phyloP scores from a whole-genome alignment of 768 basidiomycete species.

The Rhizopogon rudus region DNA sequence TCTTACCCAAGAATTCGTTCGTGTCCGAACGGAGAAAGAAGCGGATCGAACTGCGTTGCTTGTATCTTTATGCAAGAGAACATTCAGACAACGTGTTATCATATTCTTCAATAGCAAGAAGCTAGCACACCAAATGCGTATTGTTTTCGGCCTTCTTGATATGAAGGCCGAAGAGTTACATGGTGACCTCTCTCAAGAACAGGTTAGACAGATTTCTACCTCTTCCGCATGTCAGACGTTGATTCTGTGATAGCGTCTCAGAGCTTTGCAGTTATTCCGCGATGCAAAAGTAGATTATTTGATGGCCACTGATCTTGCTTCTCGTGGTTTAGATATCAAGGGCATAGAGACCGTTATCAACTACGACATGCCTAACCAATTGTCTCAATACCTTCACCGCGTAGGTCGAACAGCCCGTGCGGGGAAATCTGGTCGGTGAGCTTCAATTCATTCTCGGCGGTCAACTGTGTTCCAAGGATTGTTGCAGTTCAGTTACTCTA shows the following conservation, averaged over 20 bases:
- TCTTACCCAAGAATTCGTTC: constrained; percentile 91
- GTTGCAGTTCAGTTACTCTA: constrained; percentile 79
- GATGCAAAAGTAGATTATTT: constrained; percentile 86
- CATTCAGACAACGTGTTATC: constrained; percentile 80
- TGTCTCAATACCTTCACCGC: constrained; percentile 93
- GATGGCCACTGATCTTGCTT: constrained; percentile 95
- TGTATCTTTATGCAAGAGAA: constrained; percentile 79
- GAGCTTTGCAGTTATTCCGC: constrained; percentile 81
- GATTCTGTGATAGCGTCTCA: constrained; percentile 58
- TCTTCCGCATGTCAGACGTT: constrained; percentile 1
- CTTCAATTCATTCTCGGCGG: constrained; percentile 5
- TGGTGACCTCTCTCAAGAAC: constrained; percentile 94
- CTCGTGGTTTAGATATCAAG: constrained; percentile 95
- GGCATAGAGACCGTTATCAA: constrained; percentile 98
- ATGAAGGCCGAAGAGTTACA: constrained; percentile 92
- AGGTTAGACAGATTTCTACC: constrained; percentile 42
- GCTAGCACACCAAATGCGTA: constrained; percentile 93
- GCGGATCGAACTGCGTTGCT: constrained; percentile 73
- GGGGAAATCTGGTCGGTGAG: constrained; percentile 85
- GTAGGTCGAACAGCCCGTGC: constrained; percentile 97
- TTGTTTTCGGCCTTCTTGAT: constrained; percentile 85
- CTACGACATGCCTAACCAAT: constrained; percentile 94
- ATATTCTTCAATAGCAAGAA: constrained; percentile 97
- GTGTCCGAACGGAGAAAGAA: constrained; percentile 79
- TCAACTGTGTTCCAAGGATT: constrained; percentile 4